Conservation (phyloP, 257 asterid species). For the Rauvolfia tetraphylla region DNA sequence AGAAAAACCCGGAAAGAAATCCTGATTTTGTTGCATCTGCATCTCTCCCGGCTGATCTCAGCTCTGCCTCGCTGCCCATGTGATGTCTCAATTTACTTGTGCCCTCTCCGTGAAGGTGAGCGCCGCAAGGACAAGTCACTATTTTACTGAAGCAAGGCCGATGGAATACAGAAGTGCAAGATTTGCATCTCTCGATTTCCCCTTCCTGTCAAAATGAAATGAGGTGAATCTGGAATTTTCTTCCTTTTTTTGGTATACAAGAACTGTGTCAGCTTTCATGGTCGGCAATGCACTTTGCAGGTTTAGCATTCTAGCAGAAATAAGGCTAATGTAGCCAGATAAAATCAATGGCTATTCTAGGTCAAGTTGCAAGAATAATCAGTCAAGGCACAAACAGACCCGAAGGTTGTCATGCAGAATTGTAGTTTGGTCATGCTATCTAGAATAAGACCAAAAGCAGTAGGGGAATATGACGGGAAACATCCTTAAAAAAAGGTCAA, state of each 20-base stretch:
- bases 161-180: slow-evolving; percentile 75
- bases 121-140: slow-evolving; percentile 68
- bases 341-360: background rate
- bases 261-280: background rate
- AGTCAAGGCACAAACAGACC: background rate
- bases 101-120: slow-evolving; percentile 37
- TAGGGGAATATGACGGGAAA: background rate
- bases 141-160: slow-evolving; percentile 61
- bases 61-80: slow-evolving; percentile 1
- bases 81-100: slow-evolving; percentile 21
- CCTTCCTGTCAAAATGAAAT: slow-evolving; percentile 55
- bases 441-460: background rate
- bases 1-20: slow-evolving; percentile 56
- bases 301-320: slow-evolving; percentile 1
- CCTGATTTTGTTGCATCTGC: slow-evolving; percentile 42
- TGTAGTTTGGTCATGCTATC: background rate
- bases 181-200: slow-evolving; percentile 70
- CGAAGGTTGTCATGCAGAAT: background rate
- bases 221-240: background rate
- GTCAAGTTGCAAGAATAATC: background rate
- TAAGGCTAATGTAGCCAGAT: background rate
- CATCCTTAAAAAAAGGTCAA: background rate
- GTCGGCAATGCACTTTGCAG: background rate
- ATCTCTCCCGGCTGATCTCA: slow-evolving; percentile 24
- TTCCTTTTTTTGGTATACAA: background rate